Evolutionary conservation across 129 eudicot species (phyloP), one percentile per base, ranked within the genome.

Genomic region (Centella asiatica): DNA sequence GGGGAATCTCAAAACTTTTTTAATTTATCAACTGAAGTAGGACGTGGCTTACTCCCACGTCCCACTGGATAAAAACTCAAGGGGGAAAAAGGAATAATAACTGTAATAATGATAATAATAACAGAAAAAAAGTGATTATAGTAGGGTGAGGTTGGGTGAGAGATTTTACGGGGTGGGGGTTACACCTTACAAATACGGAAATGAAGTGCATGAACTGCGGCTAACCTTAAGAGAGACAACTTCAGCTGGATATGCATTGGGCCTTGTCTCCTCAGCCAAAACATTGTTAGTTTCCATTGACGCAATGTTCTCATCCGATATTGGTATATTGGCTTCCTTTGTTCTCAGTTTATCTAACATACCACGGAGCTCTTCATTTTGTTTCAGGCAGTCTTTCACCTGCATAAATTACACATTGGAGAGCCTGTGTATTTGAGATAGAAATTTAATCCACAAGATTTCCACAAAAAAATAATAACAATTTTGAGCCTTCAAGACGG

Each of bases 301-400:
- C 63, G 49, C 62, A 52, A 72, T 62, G 15, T n/a, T 71, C 51
- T 60, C 69, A 31, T 69, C 76, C 58, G 61, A 48, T 42, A 70
- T 49, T 40, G 79, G 69, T 37, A 59, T 15, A 58, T 69, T 73
- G 31, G 85, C 84, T 60, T 89, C 88, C 60, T 90, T 85, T 49
- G 65, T 66, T 79, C 95, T 75, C 64, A 86, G 73, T 77, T 71
- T 77, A 66, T 79, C 90, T 29, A 90, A 59, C 87, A 78, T 74
- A 55, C 73, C 59, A 60, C 95, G 95, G 14, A 90, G 97, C 69
- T 79, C 97, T 71, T 86, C 87, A 59, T 90, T 90, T 69, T 90
- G 94, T 66, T 73, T 80, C 9, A 90, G 76, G 69, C 95, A 81
- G 57, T 72, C 86, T 75, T 81, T 90, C 77, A 90, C 94, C 97